Evolutionary conservation across 2,329 filamentous ascomycete species (phyloP), one percentile per base, ranked within the genome.

Genomic region (Paecilomyces sp.): DNA sequence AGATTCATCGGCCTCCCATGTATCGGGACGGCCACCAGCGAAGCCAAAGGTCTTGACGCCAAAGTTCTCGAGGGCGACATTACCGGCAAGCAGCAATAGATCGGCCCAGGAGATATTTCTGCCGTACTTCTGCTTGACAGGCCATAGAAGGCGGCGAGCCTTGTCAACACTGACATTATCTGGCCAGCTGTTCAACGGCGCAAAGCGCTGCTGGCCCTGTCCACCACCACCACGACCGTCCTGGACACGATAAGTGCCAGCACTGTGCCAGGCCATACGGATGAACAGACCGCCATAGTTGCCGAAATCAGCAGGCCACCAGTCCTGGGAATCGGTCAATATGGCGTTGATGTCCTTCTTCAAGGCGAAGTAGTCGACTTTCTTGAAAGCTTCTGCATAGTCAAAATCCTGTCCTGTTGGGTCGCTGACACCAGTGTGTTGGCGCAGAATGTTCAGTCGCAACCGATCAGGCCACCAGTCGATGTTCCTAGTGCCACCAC

Each of bases 51-150:
- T 86, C 77, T 86, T 83, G 77, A 89, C 83, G 62, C 87, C 89
- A 87, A 90, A 91, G 63, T 83, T 85, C 77, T 92, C 89, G 64
- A 92, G 81, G 54, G 89, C 88, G 15, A 91, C 88, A 71, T 91
- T 91, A 65, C 89, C 89, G 30, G 87, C 83, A 58, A 92, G 82
- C 59, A 91, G 80, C 55, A 88, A 73, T 61, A 92, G 76, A 71
- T 92, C 89, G 25, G 88, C 86, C 89, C 89, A 92, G 0, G 89
- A 91, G 75, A 92, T 88, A 80, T 89, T 90, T 81, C 85, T 85
- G 73, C 89, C 89, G 65, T 92, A 92, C 82, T 92, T 92, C 67
- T 90, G 88, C 84, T 92, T 92, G 78, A 92, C 86, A 59, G 89
- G 89, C 87, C 88, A 91, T 51, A 92, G 79, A 59, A 92, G 83